Base-by-base conservation (phyloP, 345 rosid genomes). In the Leavenworthia alabamica region DNA sequence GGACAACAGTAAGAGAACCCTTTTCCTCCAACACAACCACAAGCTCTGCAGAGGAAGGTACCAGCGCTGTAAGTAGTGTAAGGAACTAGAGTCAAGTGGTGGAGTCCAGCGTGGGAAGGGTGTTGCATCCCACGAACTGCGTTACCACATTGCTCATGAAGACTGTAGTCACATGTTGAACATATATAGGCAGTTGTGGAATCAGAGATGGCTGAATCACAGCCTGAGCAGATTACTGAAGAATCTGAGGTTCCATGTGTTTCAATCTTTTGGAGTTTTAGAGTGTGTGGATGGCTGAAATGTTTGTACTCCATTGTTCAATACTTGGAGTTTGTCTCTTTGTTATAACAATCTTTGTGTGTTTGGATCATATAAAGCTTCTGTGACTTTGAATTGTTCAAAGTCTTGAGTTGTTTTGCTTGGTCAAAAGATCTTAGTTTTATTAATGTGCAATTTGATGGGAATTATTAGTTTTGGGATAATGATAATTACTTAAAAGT, bases 1-100 rank as follows among this genome's bases (percentile, higher is more conserved):
- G 78, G 61, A 65, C 76, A 78, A 61, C 73, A 67, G 35, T 60
- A 74, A 20, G 76, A 67, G 60, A 78, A 71, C 0, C 73, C 51
- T 41, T 63, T 74, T 19, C 74, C 72, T 45, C 48, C 45, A 45
- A 1, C n/a, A 22, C 46, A 51, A 23, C 81, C 73, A 44, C 78
- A 74, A 0, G 75, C 71, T 32, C 52, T 63, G 51, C 81, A 74
- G 8, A 67, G 20, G 59, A 62, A 76, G 47, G 55, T 33, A 17
- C 71, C 61, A 1, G 62, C 33, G 26, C 72, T 61, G 37, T 73
- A 56, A n/a, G 73, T 70, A 46, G 75, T 54, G 47, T 47, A 39
- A 12, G 81, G 73, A 59, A 74, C 53, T 40, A 74, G 62, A 20
- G 71, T 62, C 28, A 71, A 67, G 41, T 71, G 76, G 64, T 73